Percentiles rank a stretch among this genome's conserved stretches.
These are phyloP conservation scores for Pseudocercospora vitis DNA, from an alignment of 2,329 filamentous ascomycete species.

Conservation along the genomic window DNA sequence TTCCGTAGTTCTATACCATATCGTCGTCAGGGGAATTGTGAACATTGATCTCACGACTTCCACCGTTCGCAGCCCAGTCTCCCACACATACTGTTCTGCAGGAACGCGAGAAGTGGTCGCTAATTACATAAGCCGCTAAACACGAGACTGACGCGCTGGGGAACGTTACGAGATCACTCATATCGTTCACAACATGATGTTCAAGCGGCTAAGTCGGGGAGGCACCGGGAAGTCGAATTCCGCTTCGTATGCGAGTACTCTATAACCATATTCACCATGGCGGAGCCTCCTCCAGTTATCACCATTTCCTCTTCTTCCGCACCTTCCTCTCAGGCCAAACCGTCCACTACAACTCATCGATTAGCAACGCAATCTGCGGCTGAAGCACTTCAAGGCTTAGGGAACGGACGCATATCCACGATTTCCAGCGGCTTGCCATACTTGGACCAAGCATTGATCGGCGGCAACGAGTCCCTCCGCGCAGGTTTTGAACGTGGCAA, in stretches of 20 bases:
- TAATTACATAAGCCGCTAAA: too few species aligned
- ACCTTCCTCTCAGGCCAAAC: background rate
- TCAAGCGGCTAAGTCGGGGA: too few species aligned
- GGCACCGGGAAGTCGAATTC: too few species aligned
- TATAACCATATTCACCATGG: too few species aligned
- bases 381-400: constrained; percentile 13
- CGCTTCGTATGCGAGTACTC: too few species aligned
- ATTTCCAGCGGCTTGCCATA: constrained; percentile 17
- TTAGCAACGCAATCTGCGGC: constrained; percentile 21
- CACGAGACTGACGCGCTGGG: background rate
- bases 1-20: too few species aligned
- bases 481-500: constrained; percentile 72
- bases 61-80: too few species aligned
- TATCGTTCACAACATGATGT: too few species aligned
- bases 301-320: constrained; percentile 15
- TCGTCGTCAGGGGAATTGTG: too few species aligned
- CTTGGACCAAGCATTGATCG: constrained; percentile 18
- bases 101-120: too few species aligned
- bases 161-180: background rate
- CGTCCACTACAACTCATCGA: constrained; percentile 12
- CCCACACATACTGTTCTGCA: too few species aligned
- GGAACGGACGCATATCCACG: background rate
- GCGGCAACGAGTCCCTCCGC: constrained; percentile 4
- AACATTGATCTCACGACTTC: too few species aligned
- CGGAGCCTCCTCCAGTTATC: constrained; percentile 11